phyloP scores from a whole-genome alignment of 1,139 yeast genomes.

The Geotrichum klebahnii region DNA sequence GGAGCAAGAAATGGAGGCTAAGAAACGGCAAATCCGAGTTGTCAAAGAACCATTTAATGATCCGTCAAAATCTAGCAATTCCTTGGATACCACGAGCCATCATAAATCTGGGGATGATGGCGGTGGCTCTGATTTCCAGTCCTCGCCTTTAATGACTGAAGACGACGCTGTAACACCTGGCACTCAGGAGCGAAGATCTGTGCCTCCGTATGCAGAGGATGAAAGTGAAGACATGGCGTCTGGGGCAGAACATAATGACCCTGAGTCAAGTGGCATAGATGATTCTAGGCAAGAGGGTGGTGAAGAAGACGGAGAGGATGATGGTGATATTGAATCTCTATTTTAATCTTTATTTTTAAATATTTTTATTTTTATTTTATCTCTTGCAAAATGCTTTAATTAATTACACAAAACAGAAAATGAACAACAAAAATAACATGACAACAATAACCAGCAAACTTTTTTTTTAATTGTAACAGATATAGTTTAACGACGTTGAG shows the following conservation, averaged over 20 bases:
- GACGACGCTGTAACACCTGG: constrained; percentile 5
- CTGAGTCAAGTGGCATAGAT: too few species aligned
- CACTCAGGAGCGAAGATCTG: constrained; percentile 23
- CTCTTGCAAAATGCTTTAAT: neutral
- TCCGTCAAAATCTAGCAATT: neutral
- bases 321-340: constrained; percentile 4
- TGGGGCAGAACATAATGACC: too few species aligned
- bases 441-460: neutral
- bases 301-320: neutral
- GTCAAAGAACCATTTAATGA: neutral
- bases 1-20: constrained; percentile 75
- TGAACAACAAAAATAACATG: neutral
- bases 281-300: neutral
- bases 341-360: too few species aligned
- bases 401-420: too few species aligned
- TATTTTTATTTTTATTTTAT: too few species aligned
- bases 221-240: constrained; percentile 16
- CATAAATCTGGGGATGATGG: too few species aligned
- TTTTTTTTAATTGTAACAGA: neutral
- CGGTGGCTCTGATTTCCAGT: neutral
- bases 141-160: neutral
- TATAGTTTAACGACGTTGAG: constrained; percentile 48
- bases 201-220: constrained; percentile 27
- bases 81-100: too few species aligned
- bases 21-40: constrained; percentile 57